phyloP scores from a whole-genome alignment of 768 basidiomycete species.

The Agrocybe praecox region DNA sequence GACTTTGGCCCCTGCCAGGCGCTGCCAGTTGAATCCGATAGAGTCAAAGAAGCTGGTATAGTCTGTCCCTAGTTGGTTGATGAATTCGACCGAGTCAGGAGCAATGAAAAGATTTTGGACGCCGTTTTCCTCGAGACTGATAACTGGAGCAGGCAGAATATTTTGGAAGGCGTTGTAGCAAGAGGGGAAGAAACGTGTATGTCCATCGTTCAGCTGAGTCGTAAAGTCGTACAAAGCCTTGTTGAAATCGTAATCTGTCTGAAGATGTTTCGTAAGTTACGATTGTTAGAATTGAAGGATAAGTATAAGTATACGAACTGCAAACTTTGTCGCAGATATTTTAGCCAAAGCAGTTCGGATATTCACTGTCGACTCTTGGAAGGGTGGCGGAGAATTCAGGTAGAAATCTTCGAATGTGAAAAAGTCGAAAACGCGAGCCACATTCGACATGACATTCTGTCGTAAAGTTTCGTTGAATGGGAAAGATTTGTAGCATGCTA shows the following conservation, averaged over 20 bases:
- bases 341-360: constrained; percentile 51
- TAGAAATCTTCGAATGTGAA: constrained; percentile 58
- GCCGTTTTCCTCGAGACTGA: constrained; percentile 51
- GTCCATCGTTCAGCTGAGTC: constrained; percentile 63
- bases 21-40: constrained; percentile 57
- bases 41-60: constrained; percentile 50
- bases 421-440: constrained; percentile 52
- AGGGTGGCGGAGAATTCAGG: constrained; percentile 50
- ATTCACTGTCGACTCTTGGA: constrained; percentile 56
- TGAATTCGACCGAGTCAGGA: constrained; percentile 55
- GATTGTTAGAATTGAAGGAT: not conserved
- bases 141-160: constrained; percentile 57
- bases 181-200: constrained; percentile 62
- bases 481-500: constrained; percentile 61
- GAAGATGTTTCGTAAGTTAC: not conserved
- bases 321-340: constrained; percentile 50
- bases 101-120: constrained; percentile 50
- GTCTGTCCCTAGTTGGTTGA: constrained; percentile 44
- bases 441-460: constrained; percentile 50
- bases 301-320: constrained; percentile 29
- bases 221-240: constrained; percentile 56
- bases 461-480: constrained; percentile 59
- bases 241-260: constrained; percentile 73
- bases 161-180: constrained; percentile 60
- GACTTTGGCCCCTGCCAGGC: constrained; percentile 62